Percentiles rank a stretch among this genome's conserved stretches.
These are phyloP conservation scores for Globisporangium paroecandrum DNA, from an alignment of 352 stramenopile species.

Conservation along the genomic window DNA sequence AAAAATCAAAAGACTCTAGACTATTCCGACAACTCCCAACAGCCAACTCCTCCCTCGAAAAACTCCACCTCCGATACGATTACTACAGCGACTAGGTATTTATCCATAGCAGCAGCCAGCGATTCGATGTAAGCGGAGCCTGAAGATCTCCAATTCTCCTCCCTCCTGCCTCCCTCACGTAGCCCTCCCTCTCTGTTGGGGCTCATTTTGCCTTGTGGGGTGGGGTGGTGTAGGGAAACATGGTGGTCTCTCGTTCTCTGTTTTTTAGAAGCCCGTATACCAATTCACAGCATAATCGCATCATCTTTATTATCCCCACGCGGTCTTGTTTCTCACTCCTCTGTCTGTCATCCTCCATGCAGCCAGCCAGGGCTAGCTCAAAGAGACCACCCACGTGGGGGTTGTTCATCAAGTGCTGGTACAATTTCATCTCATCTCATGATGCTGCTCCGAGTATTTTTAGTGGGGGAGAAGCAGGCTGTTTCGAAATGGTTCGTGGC, in stretches of 20 bases:
- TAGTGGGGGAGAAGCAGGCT: neutral
- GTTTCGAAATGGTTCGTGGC: neutral
- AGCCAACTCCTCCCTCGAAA: neutral
- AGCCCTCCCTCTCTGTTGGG: neutral
- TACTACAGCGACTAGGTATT: slow-evolving; percentile 10
- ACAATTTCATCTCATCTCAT: neutral
- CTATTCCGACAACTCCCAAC: neutral
- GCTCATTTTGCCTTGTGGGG: neutral
- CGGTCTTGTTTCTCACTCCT: neutral
- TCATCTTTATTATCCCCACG: neutral
- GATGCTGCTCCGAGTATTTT: neutral
- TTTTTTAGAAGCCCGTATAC: slow-evolving; percentile 4
- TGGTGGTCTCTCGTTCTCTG: neutral
- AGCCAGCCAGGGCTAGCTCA: neutral
- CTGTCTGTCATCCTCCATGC: neutral
- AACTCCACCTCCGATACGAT: slow-evolving; percentile 8
- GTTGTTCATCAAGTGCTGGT: neutral
- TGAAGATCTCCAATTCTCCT: neutral
- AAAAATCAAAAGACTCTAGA: slow-evolving; percentile 11
- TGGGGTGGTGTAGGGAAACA: neutral
- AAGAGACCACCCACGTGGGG: neutral
- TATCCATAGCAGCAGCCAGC: slow-evolving; percentile 2
- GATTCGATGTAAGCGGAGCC: neutral
- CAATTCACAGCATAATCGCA: slow-evolving; percentile 2
- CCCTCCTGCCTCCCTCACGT: neutral